Percentiles rank a stretch among this genome's conserved stretches.
Conservation (phyloP, 345 rosid genomes). For the Passiflora organensis region DNA sequence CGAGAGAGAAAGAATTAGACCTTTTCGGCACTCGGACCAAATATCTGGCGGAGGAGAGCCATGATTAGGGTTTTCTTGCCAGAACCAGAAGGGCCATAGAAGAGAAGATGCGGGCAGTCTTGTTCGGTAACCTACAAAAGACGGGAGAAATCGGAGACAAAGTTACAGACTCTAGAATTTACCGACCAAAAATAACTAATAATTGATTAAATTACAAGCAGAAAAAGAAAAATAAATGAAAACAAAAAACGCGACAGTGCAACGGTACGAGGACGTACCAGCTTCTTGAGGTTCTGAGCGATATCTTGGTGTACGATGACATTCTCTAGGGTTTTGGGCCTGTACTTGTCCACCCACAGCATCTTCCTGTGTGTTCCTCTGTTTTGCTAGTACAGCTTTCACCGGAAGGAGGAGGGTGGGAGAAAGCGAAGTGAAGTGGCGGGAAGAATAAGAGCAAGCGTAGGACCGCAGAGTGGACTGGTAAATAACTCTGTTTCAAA, state of each 20-base stretch:
- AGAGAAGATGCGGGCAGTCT: conserved; percentile 93
- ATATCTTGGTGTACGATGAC: conserved; percentile 71
- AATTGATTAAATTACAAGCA: not conserved
- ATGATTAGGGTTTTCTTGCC: conserved; percentile 99
- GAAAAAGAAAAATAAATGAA: not conserved
- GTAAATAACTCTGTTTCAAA: no score
- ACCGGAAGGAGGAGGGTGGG: not conserved
- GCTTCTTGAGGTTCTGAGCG: conserved; percentile 81
- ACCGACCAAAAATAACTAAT: not conserved
- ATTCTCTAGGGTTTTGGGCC: conserved; percentile 85
- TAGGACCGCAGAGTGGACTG: no score
- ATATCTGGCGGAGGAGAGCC: conserved; percentile 80
- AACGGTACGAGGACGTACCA: conserved; percentile 36
- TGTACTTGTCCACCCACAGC: conserved; percentile 99
- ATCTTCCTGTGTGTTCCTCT: no score
- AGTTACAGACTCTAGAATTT: not conserved
- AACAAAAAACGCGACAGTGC: not conserved
- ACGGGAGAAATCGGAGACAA: not conserved
- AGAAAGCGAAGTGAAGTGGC: conserved; percentile 8
- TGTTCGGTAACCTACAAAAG: conserved; percentile 72
- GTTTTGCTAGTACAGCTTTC: no score
- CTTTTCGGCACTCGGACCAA: conserved; percentile 86
- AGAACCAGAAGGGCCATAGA: conserved; percentile 93
- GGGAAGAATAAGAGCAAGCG: conserved; percentile 6
- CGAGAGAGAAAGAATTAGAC: conserved; percentile 19